Evolutionary conservation across 73 alveolate genomes (phyloP), one percentile per base, ranked within the genome.

Genomic region (Uronychia setigera): DNA sequence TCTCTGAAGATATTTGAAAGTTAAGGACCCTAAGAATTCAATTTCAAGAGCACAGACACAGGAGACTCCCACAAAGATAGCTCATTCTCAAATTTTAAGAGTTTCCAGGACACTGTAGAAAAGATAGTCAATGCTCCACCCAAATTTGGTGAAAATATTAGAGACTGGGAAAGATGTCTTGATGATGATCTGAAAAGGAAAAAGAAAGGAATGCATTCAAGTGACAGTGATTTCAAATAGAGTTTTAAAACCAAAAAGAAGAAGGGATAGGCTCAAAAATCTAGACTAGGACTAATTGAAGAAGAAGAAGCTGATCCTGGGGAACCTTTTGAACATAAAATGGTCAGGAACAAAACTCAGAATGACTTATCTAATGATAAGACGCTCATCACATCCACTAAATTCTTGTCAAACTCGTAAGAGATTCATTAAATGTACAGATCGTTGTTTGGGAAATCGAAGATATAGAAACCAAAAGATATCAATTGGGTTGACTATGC

Each of bases 401-500:
- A 46, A 46, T 11, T 46, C n/a, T 19, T 46, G 19, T 46, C 67
- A 19, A 46, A 46, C 19, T 46, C 67, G 67, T 46, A 46, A 19
- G 67, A 46, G n/a, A 46, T 5, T 46, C n/a, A 46, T 19, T n/a
- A n/a, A n/a, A n/a, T n/a, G n/a, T 11, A 19, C 19, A 46, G 67
- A 5, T 46, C 67, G n/a, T 46, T 46, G 67, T 46, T 46, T 5
- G 67, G 5, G n/a, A 5, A 5, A 46, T 46, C 5, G 67, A 19
- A 5, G n/a, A 46, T 11, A 46, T 5, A 11, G 19, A 19, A 46
- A 11, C 81, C 80, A 59, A 81, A 33, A 27, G 81, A 81, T 30
- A n/a, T 60, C 27, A 34, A 29, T 33, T 81, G 88, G 88, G 33
- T 81, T 31, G 27, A 77, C 0, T 81, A 81, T 32, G 80, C 88